These are phyloP conservation scores for Aspergillus proliferans DNA, from an alignment of 2,329 filamentous ascomycete genomes.

Conservation along the genomic window DNA sequence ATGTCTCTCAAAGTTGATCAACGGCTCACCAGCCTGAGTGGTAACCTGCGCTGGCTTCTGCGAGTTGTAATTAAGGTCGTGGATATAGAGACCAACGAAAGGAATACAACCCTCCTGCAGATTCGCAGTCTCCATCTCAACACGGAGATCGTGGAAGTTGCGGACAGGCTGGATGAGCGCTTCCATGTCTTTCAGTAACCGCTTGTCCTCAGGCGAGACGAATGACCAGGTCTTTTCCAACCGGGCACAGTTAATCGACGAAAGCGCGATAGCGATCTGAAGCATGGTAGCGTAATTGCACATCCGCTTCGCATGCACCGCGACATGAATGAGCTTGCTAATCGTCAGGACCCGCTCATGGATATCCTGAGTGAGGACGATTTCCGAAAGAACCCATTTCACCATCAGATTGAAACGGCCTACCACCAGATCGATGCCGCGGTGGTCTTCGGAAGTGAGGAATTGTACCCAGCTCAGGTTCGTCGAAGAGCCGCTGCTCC, in stretches of 20 bases:
- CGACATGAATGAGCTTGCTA: slow-evolving; percentile 59
- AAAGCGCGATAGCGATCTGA: slow-evolving; percentile 57
- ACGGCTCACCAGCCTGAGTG: slow-evolving; percentile 43
- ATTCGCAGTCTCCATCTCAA: slow-evolving; percentile 58
- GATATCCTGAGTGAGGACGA: slow-evolving; percentile 52
- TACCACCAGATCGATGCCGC: slow-evolving; percentile 59
- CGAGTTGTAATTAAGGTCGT: slow-evolving; percentile 61
- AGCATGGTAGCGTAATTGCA: slow-evolving; percentile 63
- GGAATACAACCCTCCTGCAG: slow-evolving; percentile 59
- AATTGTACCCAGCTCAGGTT: slow-evolving; percentile 58
- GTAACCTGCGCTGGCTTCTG: slow-evolving; percentile 57
- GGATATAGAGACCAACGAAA: slow-evolving; percentile 62
- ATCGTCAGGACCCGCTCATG: slow-evolving; percentile 56
- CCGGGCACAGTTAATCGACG: slow-evolving; percentile 53
- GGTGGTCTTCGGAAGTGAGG: slow-evolving; percentile 48
- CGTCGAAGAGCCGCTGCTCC: slow-evolving; percentile 50
- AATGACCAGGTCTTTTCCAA: slow-evolving; percentile 55
- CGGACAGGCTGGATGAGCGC: slow-evolving; percentile 55
- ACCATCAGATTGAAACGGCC: slow-evolving; percentile 62
- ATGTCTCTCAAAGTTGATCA: slow-evolving; percentile 62
- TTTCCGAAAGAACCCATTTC: slow-evolving; percentile 60
- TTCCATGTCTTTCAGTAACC: slow-evolving; percentile 54
- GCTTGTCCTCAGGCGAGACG: slow-evolving; percentile 49
- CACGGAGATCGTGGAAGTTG: slow-evolving; percentile 57
- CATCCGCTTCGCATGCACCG: slow-evolving; percentile 51